Conservation (phyloP, 345 rosid species). For the Acer negundo region DNA sequence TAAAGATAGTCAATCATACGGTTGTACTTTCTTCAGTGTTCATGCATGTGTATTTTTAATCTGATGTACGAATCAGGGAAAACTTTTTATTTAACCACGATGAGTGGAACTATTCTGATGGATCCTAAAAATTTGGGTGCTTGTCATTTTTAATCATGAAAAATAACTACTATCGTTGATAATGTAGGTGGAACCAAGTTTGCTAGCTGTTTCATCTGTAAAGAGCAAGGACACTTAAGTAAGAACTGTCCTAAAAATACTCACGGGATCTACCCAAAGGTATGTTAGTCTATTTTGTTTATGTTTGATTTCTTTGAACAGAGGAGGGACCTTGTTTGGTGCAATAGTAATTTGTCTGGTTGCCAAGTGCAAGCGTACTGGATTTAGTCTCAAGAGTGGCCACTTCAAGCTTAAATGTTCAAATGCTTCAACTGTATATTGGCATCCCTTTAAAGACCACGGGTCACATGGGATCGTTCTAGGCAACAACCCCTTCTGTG, state of each 20-base stretch:
- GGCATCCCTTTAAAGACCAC: background rate
- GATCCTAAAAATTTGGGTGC: constrained; percentile 2
- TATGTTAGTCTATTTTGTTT: constrained; percentile 26
- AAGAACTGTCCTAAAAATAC: constrained; percentile 84
- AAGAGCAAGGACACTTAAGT: constrained; percentile 82
- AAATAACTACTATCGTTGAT: constrained; percentile 12
- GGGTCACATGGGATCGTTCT: background rate
- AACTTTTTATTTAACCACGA: background rate
- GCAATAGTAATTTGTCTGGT: background rate
- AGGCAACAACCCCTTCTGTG: background rate
- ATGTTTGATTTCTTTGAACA: background rate
- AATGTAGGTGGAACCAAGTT: constrained; percentile 80
- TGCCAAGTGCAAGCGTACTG: background rate
- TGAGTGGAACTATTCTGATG: background rate
- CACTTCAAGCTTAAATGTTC: background rate
- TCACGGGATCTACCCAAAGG: constrained; percentile 95
- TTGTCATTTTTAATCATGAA: constrained; percentile 4
- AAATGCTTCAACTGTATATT: background rate
- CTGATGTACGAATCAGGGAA: background rate
- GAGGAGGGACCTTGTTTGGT: background rate
- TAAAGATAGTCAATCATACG: background rate
- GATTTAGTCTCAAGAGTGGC: background rate
- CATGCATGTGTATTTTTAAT: background rate
- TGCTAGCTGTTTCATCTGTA: constrained; percentile 90
- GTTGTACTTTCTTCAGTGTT: background rate